Evolutionary conservation across 106 monocot genomes (phyloP).

Genomic region (Xerophyta viscosa): DNA sequence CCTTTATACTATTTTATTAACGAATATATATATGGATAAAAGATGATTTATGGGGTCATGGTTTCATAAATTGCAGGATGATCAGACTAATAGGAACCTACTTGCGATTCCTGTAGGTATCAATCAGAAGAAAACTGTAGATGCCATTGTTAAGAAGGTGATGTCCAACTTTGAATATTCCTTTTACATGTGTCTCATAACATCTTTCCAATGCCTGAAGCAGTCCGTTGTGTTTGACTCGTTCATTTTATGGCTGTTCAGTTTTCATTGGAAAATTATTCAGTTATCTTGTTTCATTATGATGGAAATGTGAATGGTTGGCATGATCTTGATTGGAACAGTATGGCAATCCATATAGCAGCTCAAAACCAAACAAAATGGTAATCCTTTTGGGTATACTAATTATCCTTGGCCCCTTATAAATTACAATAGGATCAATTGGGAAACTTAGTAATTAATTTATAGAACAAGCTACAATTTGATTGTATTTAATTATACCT

Average conservation of each 20-base stretch:
- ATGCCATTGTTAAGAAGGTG: constrained; percentile 67
- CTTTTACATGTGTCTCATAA: neutral
- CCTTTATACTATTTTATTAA: neutral
- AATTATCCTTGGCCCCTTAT: neutral
- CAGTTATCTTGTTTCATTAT: constrained; percentile 75
- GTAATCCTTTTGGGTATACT: constrained; percentile 19
- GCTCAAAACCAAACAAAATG: constrained; percentile 77
- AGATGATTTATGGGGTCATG: neutral
- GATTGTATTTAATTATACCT: constrained; percentile 5
- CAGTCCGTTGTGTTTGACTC: neutral
- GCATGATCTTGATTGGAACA: constrained; percentile 65
- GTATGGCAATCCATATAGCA: constrained; percentile 58
- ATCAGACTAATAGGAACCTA: constrained; percentile 29
- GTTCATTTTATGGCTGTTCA: constrained; percentile 39
- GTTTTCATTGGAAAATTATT: constrained; percentile 84
- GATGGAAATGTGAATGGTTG: constrained; percentile 78
- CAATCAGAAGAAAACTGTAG: constrained; percentile 50
- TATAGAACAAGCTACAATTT: neutral
- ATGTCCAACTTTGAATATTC: neutral
- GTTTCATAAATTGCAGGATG: constrained; percentile 14
- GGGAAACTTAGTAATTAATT: no score
- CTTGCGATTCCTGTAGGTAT: constrained; percentile 67
- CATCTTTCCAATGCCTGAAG: neutral
- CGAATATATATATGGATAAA: neutral
- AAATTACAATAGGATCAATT: no score